A percentile compares a stretch with the other conserved stretches of the same genome.
Conservation (phyloP, 208 protist species). For the Endotrypanum monterogeii region DNA sequence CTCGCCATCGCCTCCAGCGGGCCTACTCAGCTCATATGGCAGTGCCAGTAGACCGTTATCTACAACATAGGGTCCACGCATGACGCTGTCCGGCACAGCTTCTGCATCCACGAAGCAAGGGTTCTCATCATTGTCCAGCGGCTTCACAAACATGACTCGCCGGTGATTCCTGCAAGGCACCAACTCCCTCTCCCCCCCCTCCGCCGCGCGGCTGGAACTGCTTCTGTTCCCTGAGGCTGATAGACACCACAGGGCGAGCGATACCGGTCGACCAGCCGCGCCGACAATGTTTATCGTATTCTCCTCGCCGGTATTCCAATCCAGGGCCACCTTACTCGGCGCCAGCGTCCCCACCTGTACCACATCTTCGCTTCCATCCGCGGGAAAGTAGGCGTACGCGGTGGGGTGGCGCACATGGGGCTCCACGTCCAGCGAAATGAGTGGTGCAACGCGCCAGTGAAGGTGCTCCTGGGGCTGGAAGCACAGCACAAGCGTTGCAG, state of each 20-base stretch:
- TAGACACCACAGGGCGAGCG: slow-evolving; percentile 56
- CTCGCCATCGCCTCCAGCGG: slow-evolving; percentile 26
- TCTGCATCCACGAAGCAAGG: slow-evolving; percentile 71
- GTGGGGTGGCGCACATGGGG: slow-evolving; percentile 48
- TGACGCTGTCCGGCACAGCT: slow-evolving; percentile 31
- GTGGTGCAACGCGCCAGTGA: slow-evolving; percentile 49
- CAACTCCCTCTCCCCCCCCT: slow-evolving; percentile 13
- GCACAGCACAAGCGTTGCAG: slow-evolving; percentile 56
- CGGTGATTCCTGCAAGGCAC: slow-evolving; percentile 59
- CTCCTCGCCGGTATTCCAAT: slow-evolving; percentile 41
- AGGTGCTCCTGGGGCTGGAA: slow-evolving; percentile 59
- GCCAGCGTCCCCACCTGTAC: slow-evolving; percentile 41
- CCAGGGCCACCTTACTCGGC: slow-evolving; percentile 69
- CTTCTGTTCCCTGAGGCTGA: slow-evolving; percentile 7
- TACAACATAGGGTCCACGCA: slow-evolving; percentile 62
- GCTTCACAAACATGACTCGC: slow-evolving; percentile 72
- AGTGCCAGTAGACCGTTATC: slow-evolving; percentile 60
- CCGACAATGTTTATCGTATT: slow-evolving; percentile 66
- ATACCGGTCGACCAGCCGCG: slow-evolving; percentile 47
- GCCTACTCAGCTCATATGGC: slow-evolving; percentile 39
- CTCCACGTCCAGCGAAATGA: slow-evolving; percentile 40
- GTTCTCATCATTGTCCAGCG: slow-evolving; percentile 59
- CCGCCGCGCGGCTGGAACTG: slow-evolving; percentile 6
- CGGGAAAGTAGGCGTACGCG: slow-evolving; percentile 64
- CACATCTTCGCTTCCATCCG: slow-evolving; percentile 64